phyloP scores from a whole-genome alignment of 2,329 filamentous ascomycete species.

The Talaromyces sp. region DNA sequence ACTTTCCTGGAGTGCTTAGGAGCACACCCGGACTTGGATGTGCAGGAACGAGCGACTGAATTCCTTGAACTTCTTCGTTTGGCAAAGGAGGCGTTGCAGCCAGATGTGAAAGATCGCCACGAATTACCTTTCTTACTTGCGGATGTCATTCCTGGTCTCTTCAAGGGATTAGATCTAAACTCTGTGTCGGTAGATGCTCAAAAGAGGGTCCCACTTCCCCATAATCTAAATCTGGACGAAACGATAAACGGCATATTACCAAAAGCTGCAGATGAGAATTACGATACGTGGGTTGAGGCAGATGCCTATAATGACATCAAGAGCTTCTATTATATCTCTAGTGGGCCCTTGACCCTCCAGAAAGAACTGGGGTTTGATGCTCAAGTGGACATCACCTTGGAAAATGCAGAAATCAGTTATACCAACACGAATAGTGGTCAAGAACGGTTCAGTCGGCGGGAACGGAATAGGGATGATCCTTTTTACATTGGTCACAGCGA shows the following conservation, averaged over 20 bases:
- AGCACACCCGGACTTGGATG: conserved; percentile 81
- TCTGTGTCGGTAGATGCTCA: conserved; percentile 83
- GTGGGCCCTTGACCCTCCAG: conserved; percentile 24
- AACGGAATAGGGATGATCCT: conserved; percentile 86
- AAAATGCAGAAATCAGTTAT: neutral
- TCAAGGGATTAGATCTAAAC: conserved; percentile 82
- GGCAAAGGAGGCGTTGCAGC: conserved; percentile 67
- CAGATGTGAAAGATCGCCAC: conserved; percentile 27
- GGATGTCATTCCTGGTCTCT: conserved; percentile 84
- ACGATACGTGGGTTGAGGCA: conserved; percentile 48
- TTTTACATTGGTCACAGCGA: conserved; percentile 74
- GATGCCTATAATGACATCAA: conserved; percentile 45
- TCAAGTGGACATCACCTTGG: neutral
- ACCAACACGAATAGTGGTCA: neutral
- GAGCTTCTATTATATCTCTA: conserved; percentile 40
- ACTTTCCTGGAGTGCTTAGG: conserved; percentile 76
- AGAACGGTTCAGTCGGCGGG: conserved; percentile 66
- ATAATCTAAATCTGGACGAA: conserved; percentile 72
- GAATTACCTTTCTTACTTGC: conserved; percentile 81
- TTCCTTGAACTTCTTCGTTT: conserved; percentile 86
- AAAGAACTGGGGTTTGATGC: conserved; percentile 13
- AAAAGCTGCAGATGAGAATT: conserved; percentile 59
- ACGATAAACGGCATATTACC: conserved; percentile 75
- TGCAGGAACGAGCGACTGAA: conserved; percentile 91
- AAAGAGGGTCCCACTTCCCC: conserved; percentile 76